Evolutionary conservation across 2,329 filamentous ascomycete genomes (phyloP), one percentile per base, ranked within the genome.

Genomic region (Didymella exigua): DNA sequence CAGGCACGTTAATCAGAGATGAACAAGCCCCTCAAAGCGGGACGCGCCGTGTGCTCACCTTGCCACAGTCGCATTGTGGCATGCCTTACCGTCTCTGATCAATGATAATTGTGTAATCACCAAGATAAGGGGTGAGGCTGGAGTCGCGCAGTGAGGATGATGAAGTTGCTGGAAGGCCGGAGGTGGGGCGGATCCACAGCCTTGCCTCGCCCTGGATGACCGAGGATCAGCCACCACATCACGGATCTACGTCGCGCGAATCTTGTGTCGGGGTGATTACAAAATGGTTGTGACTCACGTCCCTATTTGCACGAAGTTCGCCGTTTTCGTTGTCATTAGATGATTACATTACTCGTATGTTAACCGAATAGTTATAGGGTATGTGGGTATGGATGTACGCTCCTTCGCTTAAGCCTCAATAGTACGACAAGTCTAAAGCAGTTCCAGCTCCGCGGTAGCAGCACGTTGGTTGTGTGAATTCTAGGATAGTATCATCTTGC

Each of bases 201-300:
- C 14, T 31, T 23, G 19, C 34, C 14, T 31, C 29, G 19, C 34
- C 16, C n/a, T 30, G 11, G 45, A 45, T 44, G 33, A 47, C 34
- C 4, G 18, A 30, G 21, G 13, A 40, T 54, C 45, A 54, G 45
- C 49, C 45, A 54, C 40, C 52, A 44, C 11, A 27, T 37, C 29
- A 18, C 23, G 10, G 11, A 9, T 37, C 36, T 34, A 23, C 26
- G 26, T 50, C 19, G 24, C 8, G 16, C 8, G 6, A 2, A 7
- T 10, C 1, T 23, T 8, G 2, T 29, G 6, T 36, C n/a, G n/a
- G n/a, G n/a, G n/a, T n/a, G n/a, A n/a, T n/a, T n/a, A n/a, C n/a
- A n/a, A n/a, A n/a, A n/a, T n/a, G n/a, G n/a, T n/a, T n/a, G n/a
- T n/a, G n/a, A n/a, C n/a, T n/a, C n/a, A n/a, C n/a, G n/a, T n/a